phyloP scores from a whole-genome alignment of 2,329 filamentous ascomycete species.

The Claviceps sp. region DNA sequence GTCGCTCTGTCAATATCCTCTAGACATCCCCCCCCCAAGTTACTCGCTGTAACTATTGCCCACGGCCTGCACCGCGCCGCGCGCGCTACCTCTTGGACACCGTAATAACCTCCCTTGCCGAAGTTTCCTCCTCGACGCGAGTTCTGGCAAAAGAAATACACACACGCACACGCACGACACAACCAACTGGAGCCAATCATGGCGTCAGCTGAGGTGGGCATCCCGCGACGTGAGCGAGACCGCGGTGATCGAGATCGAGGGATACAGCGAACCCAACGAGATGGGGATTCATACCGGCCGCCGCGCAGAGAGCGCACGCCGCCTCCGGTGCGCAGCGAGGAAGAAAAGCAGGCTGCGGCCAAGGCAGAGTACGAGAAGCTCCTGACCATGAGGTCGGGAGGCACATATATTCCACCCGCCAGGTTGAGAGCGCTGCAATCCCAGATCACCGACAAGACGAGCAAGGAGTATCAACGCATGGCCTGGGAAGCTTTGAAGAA shows the following conservation, averaged over 20 bases:
- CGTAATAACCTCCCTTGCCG: background rate
- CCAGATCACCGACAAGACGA: constrained; percentile 91
- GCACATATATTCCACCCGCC: constrained; percentile 91
- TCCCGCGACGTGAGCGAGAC: constrained; percentile 25
- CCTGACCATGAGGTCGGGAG: constrained; percentile 82
- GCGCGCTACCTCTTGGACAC: background rate
- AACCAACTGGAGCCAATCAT: constrained; percentile 14
- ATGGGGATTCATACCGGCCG: constrained; percentile 39
- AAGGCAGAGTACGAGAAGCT: constrained; percentile 92
- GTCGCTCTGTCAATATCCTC: background rate
- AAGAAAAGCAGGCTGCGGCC: constrained; percentile 74
- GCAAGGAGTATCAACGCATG: constrained; percentile 97
- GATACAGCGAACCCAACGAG: constrained; percentile 18
- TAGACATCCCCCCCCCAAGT: background rate
- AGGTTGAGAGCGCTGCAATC: constrained; percentile 82
- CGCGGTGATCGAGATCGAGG: constrained; percentile 10
- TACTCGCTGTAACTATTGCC: background rate
- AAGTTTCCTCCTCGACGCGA: background rate
- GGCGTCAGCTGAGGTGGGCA: constrained; percentile 32
- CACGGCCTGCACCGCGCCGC: background rate
- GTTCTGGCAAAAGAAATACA: background rate
- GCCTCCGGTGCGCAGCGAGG: constrained; percentile 44
- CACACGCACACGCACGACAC: background rate
- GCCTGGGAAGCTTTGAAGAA: constrained; percentile 98
- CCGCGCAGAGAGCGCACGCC: constrained; percentile 19